These are phyloP conservation scores for Carex cristatella DNA, from an alignment of 176 grass and related monocot species.

Conservation along the genomic window DNA sequence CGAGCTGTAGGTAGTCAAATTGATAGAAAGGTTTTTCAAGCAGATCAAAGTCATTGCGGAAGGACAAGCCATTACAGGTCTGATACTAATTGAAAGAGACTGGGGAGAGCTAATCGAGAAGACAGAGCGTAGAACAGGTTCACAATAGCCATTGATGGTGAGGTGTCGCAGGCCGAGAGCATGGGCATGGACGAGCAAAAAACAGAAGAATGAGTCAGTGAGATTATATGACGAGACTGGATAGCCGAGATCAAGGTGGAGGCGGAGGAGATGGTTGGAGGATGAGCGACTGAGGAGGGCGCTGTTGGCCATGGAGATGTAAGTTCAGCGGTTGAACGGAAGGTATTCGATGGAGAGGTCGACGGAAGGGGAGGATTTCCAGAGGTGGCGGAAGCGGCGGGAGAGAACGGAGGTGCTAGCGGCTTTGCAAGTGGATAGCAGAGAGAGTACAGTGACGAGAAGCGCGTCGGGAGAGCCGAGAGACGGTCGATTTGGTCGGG, in stretches of 20 bases:
- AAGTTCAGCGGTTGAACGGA: too few relatives aligned
- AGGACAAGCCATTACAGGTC: neutral
- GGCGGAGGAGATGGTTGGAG: too few relatives aligned
- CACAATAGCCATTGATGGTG: neutral
- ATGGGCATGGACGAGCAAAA: neutral
- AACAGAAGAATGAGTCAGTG: neutral
- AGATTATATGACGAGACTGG: too few relatives aligned
- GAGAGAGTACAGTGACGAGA: neutral
- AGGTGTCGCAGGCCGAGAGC: slow-evolving; percentile 10
- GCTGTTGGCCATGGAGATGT: too few relatives aligned
- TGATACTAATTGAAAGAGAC: too few relatives aligned
- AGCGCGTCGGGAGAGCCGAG: too few relatives aligned
- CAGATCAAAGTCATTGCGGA: neutral
- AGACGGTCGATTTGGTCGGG: too few relatives aligned
- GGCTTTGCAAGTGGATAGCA: neutral
- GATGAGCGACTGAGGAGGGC: too few relatives aligned
- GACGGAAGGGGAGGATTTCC: too few relatives aligned
- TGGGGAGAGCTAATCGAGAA: neutral
- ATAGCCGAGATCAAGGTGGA: neutral
- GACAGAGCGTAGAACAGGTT: neutral
- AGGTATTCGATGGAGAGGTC: too few relatives aligned
- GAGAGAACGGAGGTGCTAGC: neutral
- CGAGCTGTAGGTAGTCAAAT: neutral
- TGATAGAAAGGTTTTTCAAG: neutral
- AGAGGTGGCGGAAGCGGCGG: neutral